Conservation (phyloP, 1,139 yeast species). For the Diutina ranongensis region DNA sequence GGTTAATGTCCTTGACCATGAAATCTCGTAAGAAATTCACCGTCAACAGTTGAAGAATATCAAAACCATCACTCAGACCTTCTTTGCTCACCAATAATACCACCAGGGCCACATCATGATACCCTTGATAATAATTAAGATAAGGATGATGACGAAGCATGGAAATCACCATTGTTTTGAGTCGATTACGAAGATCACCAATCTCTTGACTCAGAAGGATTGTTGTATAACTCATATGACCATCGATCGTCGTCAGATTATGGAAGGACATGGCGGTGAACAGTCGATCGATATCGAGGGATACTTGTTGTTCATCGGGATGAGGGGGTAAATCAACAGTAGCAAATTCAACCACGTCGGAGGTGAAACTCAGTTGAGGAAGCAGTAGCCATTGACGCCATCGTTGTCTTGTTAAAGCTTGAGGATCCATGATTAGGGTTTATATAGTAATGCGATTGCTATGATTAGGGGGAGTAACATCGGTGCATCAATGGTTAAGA, state of each 20-base stretch:
- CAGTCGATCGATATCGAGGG: slow-evolving; percentile 65
- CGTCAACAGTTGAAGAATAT: slow-evolving; percentile 43
- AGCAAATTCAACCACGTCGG: neutral
- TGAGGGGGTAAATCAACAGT: neutral
- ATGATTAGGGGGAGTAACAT: neutral
- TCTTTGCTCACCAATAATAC: slow-evolving; percentile 43
- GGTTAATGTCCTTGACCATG: slow-evolving; percentile 61
- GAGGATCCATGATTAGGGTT: neutral
- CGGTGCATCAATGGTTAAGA: neutral
- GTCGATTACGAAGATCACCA: slow-evolving; percentile 23
- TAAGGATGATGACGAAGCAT: slow-evolving; percentile 51
- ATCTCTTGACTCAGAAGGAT: slow-evolving; percentile 25
- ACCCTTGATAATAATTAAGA: slow-evolving; percentile 81
- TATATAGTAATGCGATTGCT: neutral
- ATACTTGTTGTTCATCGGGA: slow-evolving; percentile 67
- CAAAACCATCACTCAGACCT: slow-evolving; percentile 11
- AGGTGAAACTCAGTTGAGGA: neutral
- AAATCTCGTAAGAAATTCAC: slow-evolving; percentile 67
- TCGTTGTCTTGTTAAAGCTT: neutral
- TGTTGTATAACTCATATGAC: slow-evolving; percentile 22
- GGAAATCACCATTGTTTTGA: slow-evolving; percentile 38
- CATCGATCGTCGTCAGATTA: slow-evolving; percentile 13
- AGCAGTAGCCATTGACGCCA: neutral
- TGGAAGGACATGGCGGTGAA: slow-evolving; percentile 31
- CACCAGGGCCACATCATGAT: slow-evolving; percentile 74